phyloP scores from a whole-genome alignment of 2,329 filamentous ascomycete species.

The Epichloe sibirici region DNA sequence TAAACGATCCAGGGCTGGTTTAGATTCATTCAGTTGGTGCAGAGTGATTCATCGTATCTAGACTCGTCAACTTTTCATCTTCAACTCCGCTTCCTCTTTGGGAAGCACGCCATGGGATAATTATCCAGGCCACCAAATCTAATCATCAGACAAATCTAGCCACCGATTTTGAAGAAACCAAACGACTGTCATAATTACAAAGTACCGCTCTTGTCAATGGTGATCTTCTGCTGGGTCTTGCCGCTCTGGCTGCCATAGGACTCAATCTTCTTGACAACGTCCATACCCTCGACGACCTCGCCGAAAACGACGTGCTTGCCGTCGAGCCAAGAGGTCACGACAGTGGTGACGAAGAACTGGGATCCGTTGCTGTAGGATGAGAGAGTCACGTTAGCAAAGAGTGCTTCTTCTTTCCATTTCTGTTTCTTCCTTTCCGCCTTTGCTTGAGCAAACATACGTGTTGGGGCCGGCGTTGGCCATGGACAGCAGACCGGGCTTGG shows the following conservation, averaged over 20 bases:
- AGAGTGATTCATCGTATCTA: neutral
- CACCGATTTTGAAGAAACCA: neutral
- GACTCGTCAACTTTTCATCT: neutral
- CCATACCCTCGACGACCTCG: constrained; percentile 44
- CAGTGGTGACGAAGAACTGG: constrained; percentile 96
- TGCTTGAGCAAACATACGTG: constrained; percentile 7
- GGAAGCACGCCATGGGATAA: no score
- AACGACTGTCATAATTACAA: constrained; percentile 22
- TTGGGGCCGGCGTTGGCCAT: constrained; percentile 13
- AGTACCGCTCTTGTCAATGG: constrained; percentile 42
- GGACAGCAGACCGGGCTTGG: constrained; percentile 10
- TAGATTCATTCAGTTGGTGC: no score
- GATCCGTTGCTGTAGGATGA: constrained; percentile 66
- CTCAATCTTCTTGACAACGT: constrained; percentile 49
- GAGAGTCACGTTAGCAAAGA: no score
- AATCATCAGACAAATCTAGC: neutral
- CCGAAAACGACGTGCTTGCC: constrained; percentile 79
- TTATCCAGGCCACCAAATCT: neutral
- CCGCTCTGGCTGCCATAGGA: constrained; percentile 38
- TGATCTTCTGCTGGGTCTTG: constrained; percentile 44
- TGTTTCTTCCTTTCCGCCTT: neutral
- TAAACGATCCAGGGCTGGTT: no score
- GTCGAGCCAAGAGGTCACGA: constrained; percentile 76
- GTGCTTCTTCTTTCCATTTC: no score
- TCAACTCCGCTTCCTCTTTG: neutral